Percentiles rank a stretch among this genome's conserved stretches.
These are phyloP conservation scores for Candida coquimbonensis DNA, from an alignment of 805 yeast species.

Conservation along the genomic window DNA sequence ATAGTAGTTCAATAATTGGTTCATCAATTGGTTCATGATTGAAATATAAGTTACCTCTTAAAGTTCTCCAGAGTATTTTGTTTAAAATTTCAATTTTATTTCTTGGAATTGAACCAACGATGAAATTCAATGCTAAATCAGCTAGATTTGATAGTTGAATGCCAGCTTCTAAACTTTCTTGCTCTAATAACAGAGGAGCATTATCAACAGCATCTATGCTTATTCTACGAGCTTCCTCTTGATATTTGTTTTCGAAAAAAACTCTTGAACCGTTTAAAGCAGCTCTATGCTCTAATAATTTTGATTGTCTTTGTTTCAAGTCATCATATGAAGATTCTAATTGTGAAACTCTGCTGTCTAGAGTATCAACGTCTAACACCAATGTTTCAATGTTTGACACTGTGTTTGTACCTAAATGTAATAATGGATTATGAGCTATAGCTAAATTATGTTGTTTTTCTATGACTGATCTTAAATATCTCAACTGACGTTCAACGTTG, in stretches of 20 bases:
- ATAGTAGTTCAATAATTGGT: slow-evolving; percentile 54
- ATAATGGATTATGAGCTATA: slow-evolving; percentile 27
- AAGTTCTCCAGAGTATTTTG: slow-evolving; percentile 83
- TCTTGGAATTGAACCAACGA: slow-evolving; percentile 76
- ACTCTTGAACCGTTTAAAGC: slow-evolving; percentile 44
- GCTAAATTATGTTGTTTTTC: slow-evolving; percentile 36
- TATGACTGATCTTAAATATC: slow-evolving; percentile 45
- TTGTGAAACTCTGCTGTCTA: slow-evolving; percentile 71
- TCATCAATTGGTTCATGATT: slow-evolving; percentile 67
- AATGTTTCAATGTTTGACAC: slow-evolving; percentile 57
- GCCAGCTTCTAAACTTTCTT: slow-evolving; percentile 32
- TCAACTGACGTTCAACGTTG: slow-evolving; percentile 80
- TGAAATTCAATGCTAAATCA: slow-evolving; percentile 21
- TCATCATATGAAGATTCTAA: slow-evolving; percentile 63
- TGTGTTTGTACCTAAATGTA: slow-evolving; percentile 21
- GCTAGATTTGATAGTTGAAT: slow-evolving; percentile 19
- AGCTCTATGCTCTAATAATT: slow-evolving; percentile 63
- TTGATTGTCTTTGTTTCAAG: slow-evolving; percentile 55
- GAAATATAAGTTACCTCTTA: slow-evolving; percentile 86
- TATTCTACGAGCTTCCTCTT: slow-evolving; percentile 25
- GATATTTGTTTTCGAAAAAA: slow-evolving; percentile 36
- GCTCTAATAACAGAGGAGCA: slow-evolving; percentile 31
- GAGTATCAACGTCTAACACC: slow-evolving; percentile 49
- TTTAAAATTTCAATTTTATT: slow-evolving; percentile 64
- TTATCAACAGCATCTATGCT: slow-evolving; percentile 30